Evolutionary conservation across 78 protist genomes (phyloP), one percentile per base, ranked within the genome.

Genomic region (Dictyostelium brefeldianum): DNA sequence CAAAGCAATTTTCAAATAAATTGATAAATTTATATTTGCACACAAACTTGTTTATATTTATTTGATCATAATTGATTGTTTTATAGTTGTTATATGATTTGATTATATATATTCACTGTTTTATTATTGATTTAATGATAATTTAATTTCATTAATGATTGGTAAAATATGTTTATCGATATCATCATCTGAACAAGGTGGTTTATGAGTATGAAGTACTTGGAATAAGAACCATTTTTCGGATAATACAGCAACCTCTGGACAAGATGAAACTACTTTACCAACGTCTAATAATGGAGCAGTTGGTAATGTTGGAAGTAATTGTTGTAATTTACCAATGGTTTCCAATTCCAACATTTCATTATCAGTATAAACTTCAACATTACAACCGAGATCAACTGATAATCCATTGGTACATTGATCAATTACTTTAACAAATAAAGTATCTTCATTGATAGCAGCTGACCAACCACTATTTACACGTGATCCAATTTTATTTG

Each of bases 401-500:
- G 43, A n/a, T 41, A 64, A 17, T 14, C 46, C 50, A 10, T 48
- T 36, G 78, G 89, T 64, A 25, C 27, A 20, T 0, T 12, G 11
- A 64, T 65, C 62, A 47, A 81, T 81, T 5, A 59, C 20, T 56
- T 81, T 81, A 4, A 81, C 78, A 81, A 81, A 81, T 3, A 81
- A 50, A 22, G 51, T 48, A 11, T n/a, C 12, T 5, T 25, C 59
- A 11, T 65, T 81, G 14, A 47, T 53, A 11, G 89, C 47, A 47
- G 59, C 41, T 14, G 77, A 46, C 89, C 89, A 81, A n/a, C 89
- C 89, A 64, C 70, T 81, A 48, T 65, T 81, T 0, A 65, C 74
- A 27, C 78, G 74, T 59, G 78, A 18, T 4, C 89, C 89, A 64
- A 81, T 65, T 50, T 81, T 81, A 62, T 81, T 81, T 8, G 89